Percentiles rank a stretch among this genome's conserved stretches.
These are phyloP conservation scores for Pythium vanterpoolii DNA, from an alignment of 352 stramenopile species.

Conservation along the genomic window DNA sequence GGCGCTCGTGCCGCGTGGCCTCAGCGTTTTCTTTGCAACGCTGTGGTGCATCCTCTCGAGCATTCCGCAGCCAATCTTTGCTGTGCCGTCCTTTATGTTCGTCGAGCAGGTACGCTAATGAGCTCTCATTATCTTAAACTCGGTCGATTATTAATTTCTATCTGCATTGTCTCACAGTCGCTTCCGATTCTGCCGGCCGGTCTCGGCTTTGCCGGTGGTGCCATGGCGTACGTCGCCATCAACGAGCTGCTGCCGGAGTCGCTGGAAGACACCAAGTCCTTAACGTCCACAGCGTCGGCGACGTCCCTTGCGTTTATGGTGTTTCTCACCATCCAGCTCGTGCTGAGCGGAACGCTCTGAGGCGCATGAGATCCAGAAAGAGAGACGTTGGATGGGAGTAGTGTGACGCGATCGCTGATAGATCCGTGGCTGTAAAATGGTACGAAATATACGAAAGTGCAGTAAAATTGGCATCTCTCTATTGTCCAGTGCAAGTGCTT, in stretches of 20 bases:
- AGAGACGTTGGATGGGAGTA: neutral
- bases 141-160: neutral
- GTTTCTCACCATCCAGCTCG: slow-evolving; percentile 81
- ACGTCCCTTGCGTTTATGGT: slow-evolving; percentile 76
- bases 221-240: slow-evolving; percentile 96
- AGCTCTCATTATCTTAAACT: neutral
- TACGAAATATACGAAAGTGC: neutral
- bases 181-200: slow-evolving; percentile 93
- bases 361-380: neutral
- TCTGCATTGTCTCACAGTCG: slow-evolving; percentile 53
- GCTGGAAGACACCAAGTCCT: slow-evolving; percentile 81
- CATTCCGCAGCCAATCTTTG: slow-evolving; percentile 95
- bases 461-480: neutral
- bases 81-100: slow-evolving; percentile 95
- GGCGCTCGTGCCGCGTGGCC: slow-evolving; percentile 91
- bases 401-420: neutral
- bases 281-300: slow-evolving; percentile 60
- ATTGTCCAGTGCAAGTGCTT: too few relatives aligned
- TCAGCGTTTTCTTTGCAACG: slow-evolving; percentile 82
- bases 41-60: slow-evolving; percentile 92
- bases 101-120: slow-evolving; percentile 50
- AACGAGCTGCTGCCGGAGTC: slow-evolving; percentile 80
- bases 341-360: slow-evolving; percentile 52
- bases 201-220: slow-evolving; percentile 95
- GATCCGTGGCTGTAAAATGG: slow-evolving; percentile 7